Evolutionary conservation across 2,329 filamentous ascomycete species (phyloP), one percentile per base, ranked within the genome.

Genomic region (Botrytis tulipae): DNA sequence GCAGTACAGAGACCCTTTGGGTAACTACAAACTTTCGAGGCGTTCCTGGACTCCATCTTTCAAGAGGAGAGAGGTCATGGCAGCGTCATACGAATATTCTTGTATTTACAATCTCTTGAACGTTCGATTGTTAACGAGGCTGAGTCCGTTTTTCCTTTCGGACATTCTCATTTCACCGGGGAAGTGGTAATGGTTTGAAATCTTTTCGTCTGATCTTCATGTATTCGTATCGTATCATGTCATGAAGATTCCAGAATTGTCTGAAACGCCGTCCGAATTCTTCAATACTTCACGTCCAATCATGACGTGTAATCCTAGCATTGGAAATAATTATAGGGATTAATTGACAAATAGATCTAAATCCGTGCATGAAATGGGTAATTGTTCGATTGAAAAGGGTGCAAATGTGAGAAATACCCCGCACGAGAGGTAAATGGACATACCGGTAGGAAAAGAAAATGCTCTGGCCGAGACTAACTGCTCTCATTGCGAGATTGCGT

Each of bases 21-120:
- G 65, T 12, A 40, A 40, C 18, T 12, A 40, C 9, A 40, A 29
- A 6, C 48, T 42, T 42, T 54, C 25, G 35, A 48, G 46, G 35
- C 51, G 44, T 57, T 51, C 65, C 65, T 68, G 48, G 48, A 54
- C 65, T 68, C 65, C 65, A 68, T 68, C 48, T 68, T 68, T 57
- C 25, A 20, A 37, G 35, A 14, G n/a, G 20, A 16, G 48, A 68
- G n/a, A 42, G 35, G 35, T 25, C 48, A 69, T 54, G 35, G 46
- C 35, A 68, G 51, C 65, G 22, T 54, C 25, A 29, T 29, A 18
- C 12, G 22, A 54, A 40, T 29, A 22, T 25, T 20, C 20, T 65
- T 37, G 35, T 40, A 54, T n/a, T 10, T 10, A 42, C 16, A 57
- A 37, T 42, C 54, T n/a, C 48, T 44, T 57, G 54, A 57, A 69